Conservation (phyloP, 495 filamentous ascomycete genomes). For the Aspergillus leporis region DNA sequence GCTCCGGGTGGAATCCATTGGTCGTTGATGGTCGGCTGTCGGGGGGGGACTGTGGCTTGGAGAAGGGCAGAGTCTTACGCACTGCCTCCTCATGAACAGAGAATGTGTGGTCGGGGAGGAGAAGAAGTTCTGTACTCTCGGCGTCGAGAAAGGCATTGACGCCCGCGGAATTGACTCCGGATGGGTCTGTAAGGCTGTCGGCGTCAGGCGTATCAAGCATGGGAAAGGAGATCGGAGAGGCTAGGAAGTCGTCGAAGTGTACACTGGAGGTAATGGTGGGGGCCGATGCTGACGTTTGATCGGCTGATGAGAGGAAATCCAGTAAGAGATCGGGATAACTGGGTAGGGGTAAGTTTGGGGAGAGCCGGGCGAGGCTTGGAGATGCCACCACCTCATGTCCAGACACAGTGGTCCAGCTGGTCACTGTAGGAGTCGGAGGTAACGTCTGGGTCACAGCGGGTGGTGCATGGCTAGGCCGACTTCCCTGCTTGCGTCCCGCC, state of each 20-base stretch:
- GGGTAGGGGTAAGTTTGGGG: slow-evolving; percentile 1
- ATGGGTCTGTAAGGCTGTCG: slow-evolving; percentile 3
- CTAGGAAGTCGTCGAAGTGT: slow-evolving; percentile 19
- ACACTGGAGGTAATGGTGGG: slow-evolving; percentile 1
- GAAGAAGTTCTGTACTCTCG: too few species aligned
- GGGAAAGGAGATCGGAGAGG: slow-evolving; percentile 18
- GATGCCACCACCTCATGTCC: slow-evolving; percentile 1
- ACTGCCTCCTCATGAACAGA: too few species aligned
- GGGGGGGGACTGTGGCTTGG: too few species aligned
- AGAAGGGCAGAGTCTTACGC: too few species aligned
- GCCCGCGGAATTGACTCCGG: not conserved
- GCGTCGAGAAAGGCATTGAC: not conserved
- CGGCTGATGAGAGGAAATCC: slow-evolving; percentile 11
- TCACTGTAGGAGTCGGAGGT: not conserved
- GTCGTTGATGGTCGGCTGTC: too few species aligned
- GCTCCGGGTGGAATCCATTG: too few species aligned
- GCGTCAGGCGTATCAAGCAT: slow-evolving; percentile 8
- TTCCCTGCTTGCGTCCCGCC: slow-evolving; percentile 24
- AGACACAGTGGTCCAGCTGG: not conserved
- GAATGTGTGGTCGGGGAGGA: too few species aligned
- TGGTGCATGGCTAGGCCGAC: slow-evolving; percentile 7
- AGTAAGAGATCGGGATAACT: slow-evolving; percentile 14
- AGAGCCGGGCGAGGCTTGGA: not conserved
- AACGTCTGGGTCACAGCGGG: too few species aligned
- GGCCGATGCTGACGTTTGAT: slow-evolving; percentile 13